Conservation (phyloP, 306 rosid species). For the Acacia crassicarpa region DNA sequence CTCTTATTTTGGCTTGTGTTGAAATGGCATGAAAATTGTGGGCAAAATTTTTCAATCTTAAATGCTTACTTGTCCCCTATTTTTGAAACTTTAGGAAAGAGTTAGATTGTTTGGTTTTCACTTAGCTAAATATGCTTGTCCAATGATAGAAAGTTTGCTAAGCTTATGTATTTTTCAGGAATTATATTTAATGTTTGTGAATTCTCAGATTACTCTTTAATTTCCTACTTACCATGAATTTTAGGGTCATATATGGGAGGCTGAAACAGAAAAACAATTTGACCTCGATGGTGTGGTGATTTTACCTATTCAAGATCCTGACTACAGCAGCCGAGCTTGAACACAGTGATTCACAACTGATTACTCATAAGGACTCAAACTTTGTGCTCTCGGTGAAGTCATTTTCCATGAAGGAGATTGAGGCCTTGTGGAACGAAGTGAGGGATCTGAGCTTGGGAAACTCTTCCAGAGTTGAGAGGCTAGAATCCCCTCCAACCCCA, state of each 20-base stretch:
- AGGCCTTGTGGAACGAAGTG: constrained; percentile 67
- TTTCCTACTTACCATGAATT: neutral
- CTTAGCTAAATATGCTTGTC: neutral
- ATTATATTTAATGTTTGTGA: neutral
- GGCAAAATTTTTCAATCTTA: neutral
- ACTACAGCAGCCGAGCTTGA: neutral
- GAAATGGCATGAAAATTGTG: neutral
- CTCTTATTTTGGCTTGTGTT: neutral
- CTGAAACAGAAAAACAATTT: neutral
- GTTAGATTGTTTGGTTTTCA: neutral
- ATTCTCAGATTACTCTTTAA: neutral
- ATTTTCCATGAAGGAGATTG: constrained; percentile 45
- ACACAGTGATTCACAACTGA: neutral
- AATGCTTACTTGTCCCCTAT: neutral
- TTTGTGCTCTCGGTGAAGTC: neutral
- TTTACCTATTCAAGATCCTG: neutral
- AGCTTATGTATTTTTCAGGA: neutral
- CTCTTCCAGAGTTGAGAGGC: constrained; percentile 43
- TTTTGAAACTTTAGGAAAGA: neutral
- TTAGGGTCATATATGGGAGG: neutral
- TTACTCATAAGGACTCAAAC: neutral
- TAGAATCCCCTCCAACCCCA: constrained; percentile 60
- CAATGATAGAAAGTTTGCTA: neutral
- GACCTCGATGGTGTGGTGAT: neutral
- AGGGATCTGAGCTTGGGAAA: constrained; percentile 66